Evolutionary conservation across 305 asterid genomes (phyloP).

Genomic region (Fraxinus paxiana): DNA sequence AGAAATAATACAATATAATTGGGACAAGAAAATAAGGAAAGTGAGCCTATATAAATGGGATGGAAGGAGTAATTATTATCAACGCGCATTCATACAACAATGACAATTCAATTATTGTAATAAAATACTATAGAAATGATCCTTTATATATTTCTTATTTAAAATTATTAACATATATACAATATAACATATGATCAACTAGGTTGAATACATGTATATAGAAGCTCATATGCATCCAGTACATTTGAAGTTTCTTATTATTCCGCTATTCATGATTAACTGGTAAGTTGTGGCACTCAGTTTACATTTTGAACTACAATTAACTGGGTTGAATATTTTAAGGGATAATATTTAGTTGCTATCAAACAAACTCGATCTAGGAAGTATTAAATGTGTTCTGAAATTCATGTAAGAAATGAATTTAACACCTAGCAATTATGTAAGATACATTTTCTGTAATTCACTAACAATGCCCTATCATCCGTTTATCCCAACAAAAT

Average conservation of each 20-base stretch:
- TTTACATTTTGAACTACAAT: not conserved
- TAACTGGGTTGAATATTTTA: not conserved
- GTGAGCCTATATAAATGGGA: no score
- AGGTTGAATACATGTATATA: not conserved
- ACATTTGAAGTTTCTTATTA: not conserved
- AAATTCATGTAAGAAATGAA: not conserved
- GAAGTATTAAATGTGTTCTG: not conserved
- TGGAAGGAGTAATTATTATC: not conserved
- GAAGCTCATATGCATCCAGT: not conserved
- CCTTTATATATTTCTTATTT: not conserved
- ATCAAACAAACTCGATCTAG: not conserved
- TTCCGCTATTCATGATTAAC: not conserved
- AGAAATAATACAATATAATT: no score
- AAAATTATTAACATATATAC: not conserved
- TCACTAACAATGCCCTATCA: not conserved
- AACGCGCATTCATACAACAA: not conserved
- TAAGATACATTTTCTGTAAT: not conserved
- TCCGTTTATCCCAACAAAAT: not conserved
- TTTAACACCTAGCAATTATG: not conserved
- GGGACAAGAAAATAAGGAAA: no score
- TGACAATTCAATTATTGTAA: not conserved
- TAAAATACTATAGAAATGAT: not conserved
- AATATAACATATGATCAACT: not conserved
- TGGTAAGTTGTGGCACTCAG: not conserved
- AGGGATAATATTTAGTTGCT: not conserved